phyloP scores from a whole-genome alignment of 805 yeast genomes.

The Candida michaelii region DNA sequence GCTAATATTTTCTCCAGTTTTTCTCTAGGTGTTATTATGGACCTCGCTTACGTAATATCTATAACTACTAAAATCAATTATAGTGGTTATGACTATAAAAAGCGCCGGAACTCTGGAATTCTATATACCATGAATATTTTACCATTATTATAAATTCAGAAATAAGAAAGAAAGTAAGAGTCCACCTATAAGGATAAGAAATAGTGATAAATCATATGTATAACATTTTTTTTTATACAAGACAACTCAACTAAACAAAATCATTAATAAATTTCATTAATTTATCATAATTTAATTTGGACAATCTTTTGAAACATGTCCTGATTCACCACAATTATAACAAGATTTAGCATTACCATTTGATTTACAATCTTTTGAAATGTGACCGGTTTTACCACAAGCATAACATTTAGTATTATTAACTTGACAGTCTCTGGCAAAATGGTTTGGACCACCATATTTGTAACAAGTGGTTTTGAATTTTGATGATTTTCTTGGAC shows the following conservation, averaged over 20 bases:
- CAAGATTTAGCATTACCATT: conserved; percentile 58
- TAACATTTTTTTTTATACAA: background rate
- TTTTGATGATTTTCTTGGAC: conserved; percentile 8
- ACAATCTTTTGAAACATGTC: conserved; percentile 88
- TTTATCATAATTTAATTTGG: conserved; percentile 10
- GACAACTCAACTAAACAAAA: conserved; percentile 1
- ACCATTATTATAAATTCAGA: background rate
- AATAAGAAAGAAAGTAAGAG: background rate
- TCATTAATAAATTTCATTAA: background rate
- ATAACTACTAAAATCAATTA: too few species aligned
- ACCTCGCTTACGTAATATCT: too few species aligned
- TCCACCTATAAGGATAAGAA: background rate
- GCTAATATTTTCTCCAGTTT: too few species aligned
- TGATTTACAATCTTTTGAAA: conserved; percentile 73
- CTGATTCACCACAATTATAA: conserved; percentile 74
- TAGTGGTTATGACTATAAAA: too few species aligned
- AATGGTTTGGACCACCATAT: conserved; percentile 92
- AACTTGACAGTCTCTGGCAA: conserved; percentile 86
- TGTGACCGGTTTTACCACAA: conserved; percentile 89
- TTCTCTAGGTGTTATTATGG: too few species aligned
- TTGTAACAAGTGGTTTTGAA: conserved; percentile 67
- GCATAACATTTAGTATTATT: conserved; percentile 79
- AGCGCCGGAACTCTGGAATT: too few species aligned
- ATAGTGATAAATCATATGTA: conserved; percentile 1
- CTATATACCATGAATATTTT: too few species aligned